Base-by-base conservation (phyloP, 345 rosid genomes). In the Carallia pectinifolia region DNA sequence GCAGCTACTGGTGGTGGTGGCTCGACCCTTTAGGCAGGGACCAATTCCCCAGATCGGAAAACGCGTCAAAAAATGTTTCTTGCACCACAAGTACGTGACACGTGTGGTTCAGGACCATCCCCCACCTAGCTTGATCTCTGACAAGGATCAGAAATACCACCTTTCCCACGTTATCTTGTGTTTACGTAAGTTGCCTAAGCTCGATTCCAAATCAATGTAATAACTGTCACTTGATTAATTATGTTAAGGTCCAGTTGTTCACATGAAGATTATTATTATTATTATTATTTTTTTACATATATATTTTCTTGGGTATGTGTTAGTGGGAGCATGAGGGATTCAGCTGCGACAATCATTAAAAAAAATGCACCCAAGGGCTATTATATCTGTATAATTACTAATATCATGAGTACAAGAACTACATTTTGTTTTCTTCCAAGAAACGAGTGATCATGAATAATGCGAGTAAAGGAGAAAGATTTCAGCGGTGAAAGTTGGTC, bases 11-110 rank as follows among this genome's bases (percentile, higher is more conserved):
- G 23, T 40, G 68, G 4, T 29, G 38, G 62, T 40, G 78, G 85
- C 83, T 77, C 78, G 79, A 69, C 81, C 86, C 76, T 79, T 80
- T 63, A 79, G 72, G 78, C 75, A 69, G 88, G 88, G 88, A 79
- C 84, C 83, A 34, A 39, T 62, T 65, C 64, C 67, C 53, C 1
- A 75, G 37, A 62, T 15, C 2, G 6, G 23, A 58, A 75, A 75
- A 62, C 68, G 71, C 69, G 77, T 72, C 38, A 37, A 64, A 64
- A 58, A 34, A 31, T 31, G 1, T 56, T 59, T 44, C 53, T 4
- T 6, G 62, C 37, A 16, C 29, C 38, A 8, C 56, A 53, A 67
- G 52, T 36, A 61, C 2, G 15, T n/a, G 78, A 76, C 85, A 76
- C 81, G 76, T 71, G 40, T 65, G 58, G 23, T 29, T 34, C 68